Conservation (phyloP, 140 eudicot genomes). For the Senecio squalidus region DNA sequence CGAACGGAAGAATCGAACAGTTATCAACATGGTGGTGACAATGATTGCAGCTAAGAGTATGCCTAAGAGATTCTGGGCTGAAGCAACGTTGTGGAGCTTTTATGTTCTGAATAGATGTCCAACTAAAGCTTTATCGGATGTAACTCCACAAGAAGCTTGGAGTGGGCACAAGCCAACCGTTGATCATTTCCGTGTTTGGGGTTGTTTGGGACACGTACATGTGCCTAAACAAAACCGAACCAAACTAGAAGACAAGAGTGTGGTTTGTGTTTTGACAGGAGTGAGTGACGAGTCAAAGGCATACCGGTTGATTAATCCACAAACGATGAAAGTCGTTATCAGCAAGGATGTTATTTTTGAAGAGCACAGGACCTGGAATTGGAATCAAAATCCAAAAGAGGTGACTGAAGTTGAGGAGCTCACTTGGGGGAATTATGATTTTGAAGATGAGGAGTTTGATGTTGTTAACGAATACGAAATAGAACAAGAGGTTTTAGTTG, state of each 20-base stretch:
- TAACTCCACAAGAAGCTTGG: neutral
- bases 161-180: neutral
- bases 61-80: slow-evolving; percentile 4
- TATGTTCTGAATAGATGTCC: no score
- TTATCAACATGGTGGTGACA: neutral
- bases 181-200: neutral
- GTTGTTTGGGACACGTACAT: no score
- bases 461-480: neutral
- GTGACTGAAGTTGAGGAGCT: neutral
- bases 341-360: slow-evolving; percentile 3
- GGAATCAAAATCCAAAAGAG: neutral
- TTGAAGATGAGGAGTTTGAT: neutral
- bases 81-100: neutral
- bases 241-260: neutral
- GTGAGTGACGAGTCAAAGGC: neutral
- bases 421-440: neutral
- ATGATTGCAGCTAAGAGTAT: neutral
- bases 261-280: neutral
- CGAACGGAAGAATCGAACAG: neutral
- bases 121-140: neutral
- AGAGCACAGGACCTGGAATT: neutral
- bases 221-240: neutral
- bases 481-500: neutral
- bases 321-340: neutral
- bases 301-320: no score